These are phyloP conservation scores for Urochloa ruziziensis DNA, from an alignment of 176 grass and related monocot species.

Conservation along the genomic window DNA sequence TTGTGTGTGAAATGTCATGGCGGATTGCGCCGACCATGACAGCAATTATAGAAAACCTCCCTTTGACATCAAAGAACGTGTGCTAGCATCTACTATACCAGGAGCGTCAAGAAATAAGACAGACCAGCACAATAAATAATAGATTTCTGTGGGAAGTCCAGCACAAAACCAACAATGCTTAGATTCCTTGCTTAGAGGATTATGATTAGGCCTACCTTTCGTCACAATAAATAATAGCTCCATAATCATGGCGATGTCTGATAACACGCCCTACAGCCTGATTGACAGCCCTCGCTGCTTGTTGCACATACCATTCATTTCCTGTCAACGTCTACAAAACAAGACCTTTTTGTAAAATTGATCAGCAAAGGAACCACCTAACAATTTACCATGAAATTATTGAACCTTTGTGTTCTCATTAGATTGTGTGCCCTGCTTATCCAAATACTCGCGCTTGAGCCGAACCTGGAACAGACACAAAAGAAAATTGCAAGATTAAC, in stretches of 20 bases:
- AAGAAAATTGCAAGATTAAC: conserved; percentile 8
- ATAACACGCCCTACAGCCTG: conserved; percentile 96
- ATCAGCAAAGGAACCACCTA: background rate
- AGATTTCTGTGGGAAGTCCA: background rate
- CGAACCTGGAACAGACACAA: conserved; percentile 57
- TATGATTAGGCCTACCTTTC: conserved; percentile 68
- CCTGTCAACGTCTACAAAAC: conserved; percentile 73
- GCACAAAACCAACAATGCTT: conserved; percentile 33
- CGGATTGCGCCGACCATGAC: no score
- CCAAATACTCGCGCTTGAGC: conserved; percentile 94
- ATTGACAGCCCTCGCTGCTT: conserved; percentile 96
- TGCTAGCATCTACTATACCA: background rate
- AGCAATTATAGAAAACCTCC: background rate
- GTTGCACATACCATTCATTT: conserved; percentile 92
- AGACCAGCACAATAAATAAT: background rate
- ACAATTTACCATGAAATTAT: conserved; percentile 1
- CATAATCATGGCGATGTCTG: conserved; percentile 89
- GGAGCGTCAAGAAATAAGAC: background rate
- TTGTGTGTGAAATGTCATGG: background rate
- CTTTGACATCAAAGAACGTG: background rate
- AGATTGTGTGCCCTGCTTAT: conserved; percentile 52
- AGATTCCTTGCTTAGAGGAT: background rate
- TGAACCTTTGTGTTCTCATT: conserved; percentile 62
- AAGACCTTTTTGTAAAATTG: conserved; percentile 16
- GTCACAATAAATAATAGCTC: conserved; percentile 97